Base-by-base conservation (phyloP, 352 stramenopile genomes). In the Pythium plurisporium region DNA sequence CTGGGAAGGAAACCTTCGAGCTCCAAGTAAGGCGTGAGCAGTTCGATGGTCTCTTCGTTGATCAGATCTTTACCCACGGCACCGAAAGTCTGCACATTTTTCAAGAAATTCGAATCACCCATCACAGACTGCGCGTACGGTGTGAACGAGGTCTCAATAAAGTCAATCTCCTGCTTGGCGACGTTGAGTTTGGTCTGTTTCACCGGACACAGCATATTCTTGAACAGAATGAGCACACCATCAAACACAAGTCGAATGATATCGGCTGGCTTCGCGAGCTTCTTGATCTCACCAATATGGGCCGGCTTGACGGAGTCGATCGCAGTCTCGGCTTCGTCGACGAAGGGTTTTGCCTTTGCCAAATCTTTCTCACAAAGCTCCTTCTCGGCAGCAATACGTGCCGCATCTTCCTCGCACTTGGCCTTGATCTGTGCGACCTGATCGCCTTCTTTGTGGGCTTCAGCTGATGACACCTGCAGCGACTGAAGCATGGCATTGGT, bases 231-330 rank as follows among this genome's bases (percentile, higher is more conserved):
- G 12, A 99, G 64, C 55, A 99, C 95, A 44, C 96, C 95, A 68
- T 99, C 97, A 62, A 99, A 98, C 37, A 99, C 95, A 1, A 99
- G 73, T 33, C 97, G 97, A 66, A 99, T 99, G 56, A 99, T 98
- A 65, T 99, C 94, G n/a, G 91, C 92, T 1, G 97, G 96, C 59
- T 99, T 99, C 8, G 91, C 86, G 1, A 99, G 80, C 64, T 98
- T 98, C 76, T 99, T 99, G 52, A 99, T 97, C 75, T 99, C 97
- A 64, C 91, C 91, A 69, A 99, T 98, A 66, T 99, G 91, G 6
- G 90, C 89, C 9, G 95, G 94, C 67, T 98, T 99, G 75, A 99
- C 98, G 26, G 91, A 98, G 61, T 98, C 89, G 50, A 99, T 99
- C 5, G 97, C 97, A 3, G 89, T 97, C 74, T 99, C 96, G 3